Evolutionary conservation across 176 grass and related monocot genomes (phyloP).

Genomic region (Ensete ventricosum): DNA sequence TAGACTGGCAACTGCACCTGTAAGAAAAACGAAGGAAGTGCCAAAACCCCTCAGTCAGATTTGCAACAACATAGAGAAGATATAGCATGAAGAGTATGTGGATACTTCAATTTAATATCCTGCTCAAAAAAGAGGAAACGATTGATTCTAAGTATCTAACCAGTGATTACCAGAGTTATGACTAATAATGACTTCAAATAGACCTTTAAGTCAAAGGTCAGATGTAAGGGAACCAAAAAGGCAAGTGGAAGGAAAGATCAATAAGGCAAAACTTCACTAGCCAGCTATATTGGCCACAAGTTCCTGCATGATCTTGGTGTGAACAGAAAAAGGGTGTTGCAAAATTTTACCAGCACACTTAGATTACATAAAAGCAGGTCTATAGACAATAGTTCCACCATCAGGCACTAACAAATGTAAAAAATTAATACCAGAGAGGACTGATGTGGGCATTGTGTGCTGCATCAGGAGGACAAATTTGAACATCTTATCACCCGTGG

Average conservation of each 20-base stretch:
- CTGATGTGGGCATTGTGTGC: slow-evolving; percentile 96
- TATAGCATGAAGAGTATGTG: not conserved
- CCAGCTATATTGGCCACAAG: not conserved
- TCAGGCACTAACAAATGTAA: too few species aligned
- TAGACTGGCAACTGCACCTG: slow-evolving; percentile 85
- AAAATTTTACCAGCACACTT: not conserved
- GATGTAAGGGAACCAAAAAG: too few species aligned
- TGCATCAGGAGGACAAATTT: slow-evolving; percentile 94
- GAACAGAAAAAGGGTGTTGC: not conserved
- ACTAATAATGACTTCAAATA: too few species aligned
- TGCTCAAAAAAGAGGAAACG: not conserved
- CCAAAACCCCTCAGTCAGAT: slow-evolving; percentile 18
- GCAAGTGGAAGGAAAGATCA: too few species aligned
- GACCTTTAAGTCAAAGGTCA: too few species aligned
- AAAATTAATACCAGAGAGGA: slow-evolving; percentile 66
- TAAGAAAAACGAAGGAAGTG: slow-evolving; percentile 9
- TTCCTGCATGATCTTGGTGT: not conserved
- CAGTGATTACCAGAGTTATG: too few species aligned
- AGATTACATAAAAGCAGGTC: not conserved
- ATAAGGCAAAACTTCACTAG: too few species aligned
- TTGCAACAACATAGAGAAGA: not conserved
- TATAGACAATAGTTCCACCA: too few species aligned
- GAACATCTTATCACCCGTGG: slow-evolving; percentile 91
- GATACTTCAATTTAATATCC: not conserved
- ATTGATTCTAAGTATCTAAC: too few species aligned